Conservation (phyloP, 2,329 filamentous ascomycete species). For the Gremmenia infestans region DNA sequence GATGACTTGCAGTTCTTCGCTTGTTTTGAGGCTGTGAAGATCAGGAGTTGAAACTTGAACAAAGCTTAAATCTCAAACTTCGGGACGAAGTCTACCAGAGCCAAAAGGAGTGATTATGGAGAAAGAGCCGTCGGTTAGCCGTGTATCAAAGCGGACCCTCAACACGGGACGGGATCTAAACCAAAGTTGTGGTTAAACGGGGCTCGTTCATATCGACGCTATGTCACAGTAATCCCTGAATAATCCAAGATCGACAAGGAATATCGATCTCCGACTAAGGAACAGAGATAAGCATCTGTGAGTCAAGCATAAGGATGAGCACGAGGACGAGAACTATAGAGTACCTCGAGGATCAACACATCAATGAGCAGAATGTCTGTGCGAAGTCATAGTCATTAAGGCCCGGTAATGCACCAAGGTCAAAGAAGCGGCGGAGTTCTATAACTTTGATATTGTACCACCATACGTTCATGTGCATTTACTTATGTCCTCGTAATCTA, state of each 20-base stretch:
- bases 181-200: neutral
- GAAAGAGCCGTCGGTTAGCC: neutral
- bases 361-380: too few species aligned
- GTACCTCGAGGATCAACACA: too few species aligned
- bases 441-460: neutral
- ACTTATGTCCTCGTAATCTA: too few species aligned
- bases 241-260: neutral
- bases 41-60: neutral
- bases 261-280: neutral
- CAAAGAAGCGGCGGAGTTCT: neutral
- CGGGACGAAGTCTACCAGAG: neutral
- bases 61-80: neutral
- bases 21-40: neutral
- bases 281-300: neutral
- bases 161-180: neutral
- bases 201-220: neutral
- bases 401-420: neutral
- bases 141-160: neutral
- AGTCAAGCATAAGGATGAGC: neutral
- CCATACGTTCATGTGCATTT: too few species aligned
- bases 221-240: neutral
- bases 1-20: neutral
- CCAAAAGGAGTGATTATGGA: neutral
- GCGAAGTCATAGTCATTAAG: too few species aligned
- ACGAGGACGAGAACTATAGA: too few species aligned